These are phyloP conservation scores for Alnus rubra DNA, from an alignment of 306 rosid species.

Conservation along the genomic window DNA sequence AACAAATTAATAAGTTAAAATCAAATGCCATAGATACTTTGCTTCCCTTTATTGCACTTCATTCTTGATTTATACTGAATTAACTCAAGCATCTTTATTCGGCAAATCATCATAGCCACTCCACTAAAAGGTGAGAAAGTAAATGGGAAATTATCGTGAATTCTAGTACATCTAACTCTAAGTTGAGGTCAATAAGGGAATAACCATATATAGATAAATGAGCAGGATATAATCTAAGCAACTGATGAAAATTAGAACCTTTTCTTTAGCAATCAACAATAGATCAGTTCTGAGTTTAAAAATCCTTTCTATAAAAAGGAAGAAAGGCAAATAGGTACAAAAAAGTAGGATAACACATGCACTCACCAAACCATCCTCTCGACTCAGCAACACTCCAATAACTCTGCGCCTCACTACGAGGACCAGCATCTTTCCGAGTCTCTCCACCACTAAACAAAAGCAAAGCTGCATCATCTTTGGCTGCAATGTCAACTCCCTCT, in stretches of 20 bases:
- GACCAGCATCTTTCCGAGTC: conserved; percentile 86
- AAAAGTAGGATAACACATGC: conserved; percentile 5
- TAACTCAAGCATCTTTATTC: neutral
- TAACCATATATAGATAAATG: neutral
- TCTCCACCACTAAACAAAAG: conserved; percentile 96
- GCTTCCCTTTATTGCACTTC: neutral
- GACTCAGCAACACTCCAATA: conserved; percentile 91
- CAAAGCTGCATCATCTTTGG: conserved; percentile 60
- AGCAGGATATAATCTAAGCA: neutral
- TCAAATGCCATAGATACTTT: neutral
- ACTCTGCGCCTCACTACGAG: conserved; percentile 96
- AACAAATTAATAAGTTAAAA: neutral
- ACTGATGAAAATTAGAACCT: neutral
- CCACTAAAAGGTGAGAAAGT: neutral
- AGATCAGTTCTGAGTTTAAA: neutral
- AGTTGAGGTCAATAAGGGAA: neutral
- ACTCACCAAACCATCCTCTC: conserved; percentile 89
- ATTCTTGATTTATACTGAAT: neutral
- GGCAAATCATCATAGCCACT: neutral
- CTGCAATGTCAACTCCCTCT: conserved; percentile 59
- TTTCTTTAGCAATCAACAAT: neutral
- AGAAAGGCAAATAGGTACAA: conserved; percentile 2
- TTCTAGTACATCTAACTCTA: neutral
- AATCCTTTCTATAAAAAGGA: neutral
- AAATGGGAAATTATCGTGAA: neutral